Base-by-base conservation (phyloP, 495 filamentous ascomycete genomes). In the Penicillium alfredii region DNA sequence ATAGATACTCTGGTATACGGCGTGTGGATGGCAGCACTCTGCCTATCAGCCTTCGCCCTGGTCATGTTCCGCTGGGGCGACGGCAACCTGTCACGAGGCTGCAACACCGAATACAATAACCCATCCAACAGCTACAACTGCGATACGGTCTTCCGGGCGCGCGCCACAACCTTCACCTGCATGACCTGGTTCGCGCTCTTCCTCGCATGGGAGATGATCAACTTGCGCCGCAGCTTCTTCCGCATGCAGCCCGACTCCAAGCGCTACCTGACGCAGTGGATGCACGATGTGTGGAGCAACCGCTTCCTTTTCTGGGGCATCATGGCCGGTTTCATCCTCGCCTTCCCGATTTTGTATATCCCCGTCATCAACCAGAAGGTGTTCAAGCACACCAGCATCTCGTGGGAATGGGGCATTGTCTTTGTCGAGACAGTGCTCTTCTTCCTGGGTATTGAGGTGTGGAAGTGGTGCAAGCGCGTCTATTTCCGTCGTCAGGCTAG, bases 161-260 rank as follows among this genome's bases (percentile, higher is more conserved):
- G 82, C 8, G 81, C 82, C 4, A 80, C 82, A 2, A 79, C 76
- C 1, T 87, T 82, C 45, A 79, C 78, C 8, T 81, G 77, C 35
- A 68, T 87, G 36, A 86, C 83, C 3, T 86, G 81, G 80, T 81
- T 84, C 42, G 77, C 81, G 2, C 69, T 85, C 9, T 81, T 86
- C 60, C 67, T 82, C 15, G 82, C 82, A 3, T 84, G 82, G 81
- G 80, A 84, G 53, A 80, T 82, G 71, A 71, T 83, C 18, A 63
- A 82, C 45, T 67, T 84, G 46, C 78, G 80, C 3, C 74, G 76
- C 28, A 76, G 71, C 33, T 78, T 86, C 57, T 86, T 85, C 68
- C 60, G 66, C 33, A 81, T 82, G 76, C 71, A 78, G 42, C 72
- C 78, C 5, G 64, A 59, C 21, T 72, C 66, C 29, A 71, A 64